These are phyloP conservation scores for Nicotiana paniculata DNA, from an alignment of 257 asterid genomes.

Conservation along the genomic window DNA sequence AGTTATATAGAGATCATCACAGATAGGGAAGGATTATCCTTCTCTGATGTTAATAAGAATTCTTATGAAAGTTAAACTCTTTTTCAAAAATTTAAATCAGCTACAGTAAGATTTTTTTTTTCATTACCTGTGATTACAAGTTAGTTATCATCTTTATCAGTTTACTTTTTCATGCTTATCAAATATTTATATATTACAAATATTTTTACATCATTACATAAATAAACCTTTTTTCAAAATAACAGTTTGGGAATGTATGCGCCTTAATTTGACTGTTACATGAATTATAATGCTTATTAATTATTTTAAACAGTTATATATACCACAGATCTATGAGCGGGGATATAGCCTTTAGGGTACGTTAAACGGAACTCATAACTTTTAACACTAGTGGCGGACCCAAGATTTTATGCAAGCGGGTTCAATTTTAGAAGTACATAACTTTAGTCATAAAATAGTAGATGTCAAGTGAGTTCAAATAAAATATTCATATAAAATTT, in stretches of 20 bases:
- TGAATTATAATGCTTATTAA: neutral
- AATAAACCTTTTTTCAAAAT: neutral
- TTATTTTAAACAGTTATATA: neutral
- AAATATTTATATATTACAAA: neutral
- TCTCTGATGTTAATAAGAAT: neutral
- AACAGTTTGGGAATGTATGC: neutral
- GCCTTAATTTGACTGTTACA: neutral
- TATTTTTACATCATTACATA: neutral
- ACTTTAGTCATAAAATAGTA: too few relatives aligned
- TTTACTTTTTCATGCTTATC: neutral
- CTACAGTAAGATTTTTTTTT: too few relatives aligned
- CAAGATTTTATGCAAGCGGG: too few relatives aligned
- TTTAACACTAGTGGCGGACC: too few relatives aligned
- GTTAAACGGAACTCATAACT: too few relatives aligned
- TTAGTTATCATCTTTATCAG: neutral
- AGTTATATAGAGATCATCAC: neutral
- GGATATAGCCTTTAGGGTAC: too few relatives aligned
- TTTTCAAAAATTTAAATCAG: neutral
- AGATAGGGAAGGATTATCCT: neutral
- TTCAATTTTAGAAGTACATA: too few relatives aligned
- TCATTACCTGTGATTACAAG: too few relatives aligned
- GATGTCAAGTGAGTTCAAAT: too few relatives aligned
- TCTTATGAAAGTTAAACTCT: neutral
- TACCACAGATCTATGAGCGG: too few relatives aligned
- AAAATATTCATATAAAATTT: too few relatives aligned